Evolutionary conservation across 2,329 filamentous ascomycete genomes (phyloP).

Genomic region (Apiospora marii): DNA sequence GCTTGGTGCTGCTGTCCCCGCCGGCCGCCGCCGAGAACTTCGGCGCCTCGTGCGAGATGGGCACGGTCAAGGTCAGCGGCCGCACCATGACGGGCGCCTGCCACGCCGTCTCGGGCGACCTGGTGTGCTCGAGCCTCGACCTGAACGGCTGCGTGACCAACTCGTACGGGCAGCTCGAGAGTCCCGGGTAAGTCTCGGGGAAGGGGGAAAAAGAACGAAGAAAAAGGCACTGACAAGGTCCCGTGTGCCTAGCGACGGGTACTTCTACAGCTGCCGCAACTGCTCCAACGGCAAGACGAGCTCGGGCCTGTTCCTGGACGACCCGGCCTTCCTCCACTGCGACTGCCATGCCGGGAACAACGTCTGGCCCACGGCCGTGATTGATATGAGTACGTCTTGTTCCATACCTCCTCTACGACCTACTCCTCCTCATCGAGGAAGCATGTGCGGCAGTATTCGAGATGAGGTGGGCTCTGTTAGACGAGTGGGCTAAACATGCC

Average conservation of each 20-base stretch:
- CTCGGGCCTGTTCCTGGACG: slow-evolving; percentile 6
- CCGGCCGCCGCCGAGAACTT: not conserved
- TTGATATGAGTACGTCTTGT: slow-evolving; percentile 2
- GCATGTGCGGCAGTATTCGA: not conserved
- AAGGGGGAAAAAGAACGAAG: no score
- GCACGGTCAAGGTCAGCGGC: not conserved
- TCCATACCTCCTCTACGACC: not conserved
- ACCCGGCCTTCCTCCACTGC: slow-evolving; percentile 6
- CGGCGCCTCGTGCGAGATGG: slow-evolving; percentile 6
- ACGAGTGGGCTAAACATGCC: not conserved
- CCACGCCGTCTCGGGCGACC: not conserved
- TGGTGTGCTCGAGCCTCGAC: slow-evolving; percentile 7
- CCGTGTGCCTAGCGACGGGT: not conserved
- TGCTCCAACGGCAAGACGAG: slow-evolving; percentile 8
- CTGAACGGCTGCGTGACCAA: not conserved
- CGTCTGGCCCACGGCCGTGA: not conserved
- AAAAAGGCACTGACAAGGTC: not conserved
- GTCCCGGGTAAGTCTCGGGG: not conserved
- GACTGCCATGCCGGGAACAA: not conserved
- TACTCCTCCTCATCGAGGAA: no score
- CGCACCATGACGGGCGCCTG: slow-evolving; percentile 18
- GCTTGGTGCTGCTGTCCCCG: not conserved
- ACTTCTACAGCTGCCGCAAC: slow-evolving; percentile 14
- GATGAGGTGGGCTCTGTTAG: not conserved
- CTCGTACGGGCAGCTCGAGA: not conserved